Conservation (phyloP, 2,329 filamentous ascomycete genomes). For the Trichothecium roseum region DNA sequence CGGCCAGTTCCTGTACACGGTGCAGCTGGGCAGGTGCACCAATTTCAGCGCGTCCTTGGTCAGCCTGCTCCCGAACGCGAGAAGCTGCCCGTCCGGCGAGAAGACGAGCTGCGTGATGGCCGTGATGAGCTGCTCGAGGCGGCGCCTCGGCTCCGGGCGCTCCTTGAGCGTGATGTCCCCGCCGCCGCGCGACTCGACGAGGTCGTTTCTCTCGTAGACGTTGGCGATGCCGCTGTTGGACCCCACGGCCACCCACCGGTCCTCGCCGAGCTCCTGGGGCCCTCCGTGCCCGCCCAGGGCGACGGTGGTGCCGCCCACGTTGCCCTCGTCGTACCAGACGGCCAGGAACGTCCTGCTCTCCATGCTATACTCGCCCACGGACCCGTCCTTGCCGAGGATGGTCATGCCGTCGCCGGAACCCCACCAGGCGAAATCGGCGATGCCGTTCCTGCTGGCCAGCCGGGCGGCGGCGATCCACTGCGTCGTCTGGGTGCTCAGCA, state of each 20-base stretch:
- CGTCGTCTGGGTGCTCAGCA: conserved; percentile 67
- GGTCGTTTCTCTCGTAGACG: conserved; percentile 72
- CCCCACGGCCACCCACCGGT: conserved; percentile 83
- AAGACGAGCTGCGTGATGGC: conserved; percentile 72
- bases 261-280: conserved; percentile 55
- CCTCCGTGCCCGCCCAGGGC: conserved; percentile 63
- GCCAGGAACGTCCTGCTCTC: conserved; percentile 58
- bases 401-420: conserved; percentile 69
- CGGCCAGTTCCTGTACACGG: conserved; percentile 95
- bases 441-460: conserved; percentile 70
- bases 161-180: conserved; percentile 45
- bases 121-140: conserved; percentile 79
- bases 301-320: conserved; percentile 73
- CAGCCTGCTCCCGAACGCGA: conserved; percentile 76
- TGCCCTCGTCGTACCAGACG: conserved; percentile 84
- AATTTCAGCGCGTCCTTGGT: conserved; percentile 82
- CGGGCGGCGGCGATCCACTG: conserved; percentile 83
- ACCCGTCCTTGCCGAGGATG: conserved; percentile 76
- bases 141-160: conserved; percentile 60
- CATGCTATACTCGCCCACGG: conserved; percentile 82
- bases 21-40: conserved; percentile 84
- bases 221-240: conserved; percentile 84
- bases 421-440: conserved; percentile 94
- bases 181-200: conserved; percentile 32
- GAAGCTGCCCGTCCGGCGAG: conserved; percentile 78